phyloP scores from a whole-genome alignment of 78 protist species.

The Trichosphaerium sp. region DNA sequence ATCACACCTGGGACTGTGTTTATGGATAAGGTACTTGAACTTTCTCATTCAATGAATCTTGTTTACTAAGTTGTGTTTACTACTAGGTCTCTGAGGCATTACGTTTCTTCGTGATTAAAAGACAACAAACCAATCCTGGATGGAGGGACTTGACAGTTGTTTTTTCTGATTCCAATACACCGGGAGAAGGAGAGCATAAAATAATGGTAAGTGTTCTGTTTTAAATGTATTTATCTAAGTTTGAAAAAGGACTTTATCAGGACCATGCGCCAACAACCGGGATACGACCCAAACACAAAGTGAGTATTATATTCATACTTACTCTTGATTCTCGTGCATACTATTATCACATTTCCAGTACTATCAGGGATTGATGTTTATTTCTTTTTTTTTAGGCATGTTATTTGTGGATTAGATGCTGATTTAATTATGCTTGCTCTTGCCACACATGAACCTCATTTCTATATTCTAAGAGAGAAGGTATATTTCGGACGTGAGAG shows the following conservation, averaged over 20 bases:
- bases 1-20: constrained; percentile 95
- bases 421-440: constrained; percentile 94
- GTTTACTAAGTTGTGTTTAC: constrained; percentile 55
- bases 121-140: constrained; percentile 42
- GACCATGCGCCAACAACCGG: constrained; percentile 40
- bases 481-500: constrained; percentile 5
- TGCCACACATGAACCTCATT: constrained; percentile 92
- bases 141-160: constrained; percentile 45
- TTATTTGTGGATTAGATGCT: constrained; percentile 89
- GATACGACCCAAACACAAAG: constrained; percentile 57
- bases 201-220: no score
- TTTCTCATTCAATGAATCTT: constrained; percentile 17
- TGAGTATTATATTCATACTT: no score
- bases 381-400: no score
- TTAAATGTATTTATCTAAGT: no score
- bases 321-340: no score
- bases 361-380: no score
- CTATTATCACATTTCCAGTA: no score
- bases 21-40: constrained; percentile 57
- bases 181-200: constrained; percentile 94
- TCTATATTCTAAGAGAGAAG: constrained; percentile 76
- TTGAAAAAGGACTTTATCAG: constrained; percentile 83
- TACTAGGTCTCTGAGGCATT: no score
- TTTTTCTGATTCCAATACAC: constrained; percentile 34
- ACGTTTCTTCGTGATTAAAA: no score